Conservation (phyloP, 2,329 filamentous ascomycete genomes). For the Stachybotrys echinatus region DNA sequence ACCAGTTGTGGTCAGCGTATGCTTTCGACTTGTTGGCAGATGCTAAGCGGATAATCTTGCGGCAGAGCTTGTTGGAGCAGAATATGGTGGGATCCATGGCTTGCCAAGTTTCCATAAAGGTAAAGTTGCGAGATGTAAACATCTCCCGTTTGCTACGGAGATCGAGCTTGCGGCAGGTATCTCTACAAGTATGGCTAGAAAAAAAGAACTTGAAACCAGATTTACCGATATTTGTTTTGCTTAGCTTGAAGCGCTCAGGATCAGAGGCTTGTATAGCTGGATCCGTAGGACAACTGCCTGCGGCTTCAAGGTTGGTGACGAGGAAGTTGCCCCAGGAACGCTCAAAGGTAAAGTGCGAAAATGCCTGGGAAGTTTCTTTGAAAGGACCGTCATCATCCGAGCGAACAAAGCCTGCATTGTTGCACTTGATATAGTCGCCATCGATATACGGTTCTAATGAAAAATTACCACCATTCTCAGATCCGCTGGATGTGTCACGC, state of each 20-base stretch:
- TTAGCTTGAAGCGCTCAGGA: conserved; percentile 22
- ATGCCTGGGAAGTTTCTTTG: conserved; percentile 29
- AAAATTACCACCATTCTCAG: conserved; percentile 16
- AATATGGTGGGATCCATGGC: conserved; percentile 20
- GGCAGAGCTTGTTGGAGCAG: conserved; percentile 34
- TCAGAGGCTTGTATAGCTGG: conserved; percentile 30
- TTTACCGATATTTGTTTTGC: conserved; percentile 23
- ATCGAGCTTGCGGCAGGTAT: conserved; percentile 20
- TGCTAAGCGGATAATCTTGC: conserved; percentile 21
- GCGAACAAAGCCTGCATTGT: conserved; percentile 25
- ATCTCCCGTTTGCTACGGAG: conserved; percentile 18
- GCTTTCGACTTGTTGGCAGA: conserved; percentile 13
- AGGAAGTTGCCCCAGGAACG: conserved; percentile 29
- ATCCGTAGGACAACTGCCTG: conserved; percentile 28
- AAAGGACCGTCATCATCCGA: conserved; percentile 17
- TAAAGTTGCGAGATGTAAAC: conserved; percentile 11
- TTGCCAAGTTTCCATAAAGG: conserved; percentile 26
- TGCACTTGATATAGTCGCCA: conserved; percentile 33
- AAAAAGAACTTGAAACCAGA: conserved; percentile 35
- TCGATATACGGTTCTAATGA: conserved; percentile 30
- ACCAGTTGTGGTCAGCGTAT: conserved; percentile 22
- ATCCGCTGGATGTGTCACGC: conserved; percentile 10
- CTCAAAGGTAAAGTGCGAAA: conserved; percentile 37
- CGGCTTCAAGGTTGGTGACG: conserved; percentile 30
- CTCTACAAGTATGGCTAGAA: conserved; percentile 25